Evolutionary conservation across 352 stramenopile species (phyloP).

Genomic region (Globisporangium mamillatum): DNA sequence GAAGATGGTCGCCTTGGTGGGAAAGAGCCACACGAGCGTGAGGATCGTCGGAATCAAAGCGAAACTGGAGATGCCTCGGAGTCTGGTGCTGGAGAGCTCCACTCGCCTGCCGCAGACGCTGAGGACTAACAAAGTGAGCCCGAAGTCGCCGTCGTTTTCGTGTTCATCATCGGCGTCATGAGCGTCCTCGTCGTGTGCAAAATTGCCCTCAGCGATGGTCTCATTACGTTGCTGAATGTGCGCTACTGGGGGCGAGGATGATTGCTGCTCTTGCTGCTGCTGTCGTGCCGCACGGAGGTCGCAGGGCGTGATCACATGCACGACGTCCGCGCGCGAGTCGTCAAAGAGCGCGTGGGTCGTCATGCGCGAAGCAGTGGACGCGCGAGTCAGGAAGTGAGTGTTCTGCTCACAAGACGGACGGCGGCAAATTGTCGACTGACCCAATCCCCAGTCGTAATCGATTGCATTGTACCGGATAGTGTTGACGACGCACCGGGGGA

Average conservation of each 20-base stretch:
- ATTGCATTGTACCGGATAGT: no score
- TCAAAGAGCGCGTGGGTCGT: conserved; percentile 1
- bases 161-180: background rate
- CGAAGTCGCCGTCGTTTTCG: background rate
- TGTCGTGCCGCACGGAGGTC: background rate
- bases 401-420: no score
- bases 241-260: background rate
- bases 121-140: background rate
- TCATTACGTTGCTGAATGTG: background rate
- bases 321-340: background rate
- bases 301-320: conserved; percentile 10
- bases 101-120: background rate
- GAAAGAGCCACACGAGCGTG: background rate
- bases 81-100: background rate
- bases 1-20: background rate
- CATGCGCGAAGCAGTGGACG: background rate
- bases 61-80: background rate
- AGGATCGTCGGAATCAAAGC: background rate
- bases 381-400: background rate
- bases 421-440: background rate
- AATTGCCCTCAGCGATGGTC: background rate
- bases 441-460: no score
- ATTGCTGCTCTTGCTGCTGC: background rate
- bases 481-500: no score
- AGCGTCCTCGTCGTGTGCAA: no score